Evolutionary conservation across 257 asterid genomes (phyloP).

Genomic region (Ilex asprella): DNA sequence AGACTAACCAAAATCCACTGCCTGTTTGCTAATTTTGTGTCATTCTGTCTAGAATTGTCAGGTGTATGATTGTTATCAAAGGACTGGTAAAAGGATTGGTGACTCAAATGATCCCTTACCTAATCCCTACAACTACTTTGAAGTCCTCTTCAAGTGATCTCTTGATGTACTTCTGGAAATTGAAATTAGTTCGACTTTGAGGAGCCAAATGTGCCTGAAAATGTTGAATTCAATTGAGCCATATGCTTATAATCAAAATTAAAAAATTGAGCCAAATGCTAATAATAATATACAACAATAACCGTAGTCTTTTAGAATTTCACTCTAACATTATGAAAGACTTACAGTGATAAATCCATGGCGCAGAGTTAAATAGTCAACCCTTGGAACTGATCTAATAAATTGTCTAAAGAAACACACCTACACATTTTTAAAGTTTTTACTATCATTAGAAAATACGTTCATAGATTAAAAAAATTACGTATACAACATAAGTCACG

Average conservation of each 20-base stretch:
- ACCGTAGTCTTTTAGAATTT: too few species aligned
- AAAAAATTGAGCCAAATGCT: too few species aligned
- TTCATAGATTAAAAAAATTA: too few species aligned
- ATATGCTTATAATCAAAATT: too few species aligned
- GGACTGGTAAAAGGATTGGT: not conserved
- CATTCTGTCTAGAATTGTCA: too few species aligned
- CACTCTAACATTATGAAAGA: not conserved
- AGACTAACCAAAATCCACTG: too few species aligned
- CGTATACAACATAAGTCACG: too few species aligned
- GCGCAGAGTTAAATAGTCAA: constrained; percentile 55
- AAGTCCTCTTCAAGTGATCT: constrained; percentile 58
- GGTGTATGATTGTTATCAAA: too few species aligned
- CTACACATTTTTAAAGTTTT: constrained; percentile 16
- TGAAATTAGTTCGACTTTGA: constrained; percentile 26
- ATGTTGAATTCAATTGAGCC: too few species aligned
- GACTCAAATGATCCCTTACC: constrained; percentile 20
- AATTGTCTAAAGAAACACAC: constrained; percentile 64
- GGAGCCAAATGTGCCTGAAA: constrained; percentile 58
- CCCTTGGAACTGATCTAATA: constrained; percentile 42
- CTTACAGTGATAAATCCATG: constrained; percentile 50
- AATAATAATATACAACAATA: too few species aligned
- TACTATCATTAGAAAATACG: too few species aligned
- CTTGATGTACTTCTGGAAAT: constrained; percentile 52
- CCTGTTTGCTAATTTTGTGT: too few species aligned
- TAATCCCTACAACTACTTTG: constrained; percentile 56